phyloP scores from a whole-genome alignment of 805 yeast genomes.

The Cyberlindnera mississippiensis region DNA sequence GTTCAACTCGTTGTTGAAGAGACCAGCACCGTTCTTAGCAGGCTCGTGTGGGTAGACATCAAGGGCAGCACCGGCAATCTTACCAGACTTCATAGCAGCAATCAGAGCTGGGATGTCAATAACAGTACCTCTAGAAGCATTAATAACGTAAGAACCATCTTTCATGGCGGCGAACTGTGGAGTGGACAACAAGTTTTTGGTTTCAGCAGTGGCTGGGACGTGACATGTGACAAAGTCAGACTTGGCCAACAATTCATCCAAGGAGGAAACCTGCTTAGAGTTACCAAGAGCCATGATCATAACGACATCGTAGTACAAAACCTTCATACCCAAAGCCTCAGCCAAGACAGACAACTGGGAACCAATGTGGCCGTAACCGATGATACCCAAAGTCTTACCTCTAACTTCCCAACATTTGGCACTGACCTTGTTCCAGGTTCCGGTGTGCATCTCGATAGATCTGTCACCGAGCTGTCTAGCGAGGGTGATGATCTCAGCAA shows the following conservation, averaged over 20 bases:
- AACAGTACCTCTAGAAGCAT: conserved; percentile 97
- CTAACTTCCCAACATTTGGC: conserved; percentile 98
- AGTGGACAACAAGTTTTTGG: conserved; percentile 82
- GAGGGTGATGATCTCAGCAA: conserved; percentile 88
- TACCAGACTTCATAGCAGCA: conserved; percentile 87
- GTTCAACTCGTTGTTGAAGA: conserved; percentile 72
- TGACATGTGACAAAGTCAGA: conserved; percentile 92
- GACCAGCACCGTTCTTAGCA: conserved; percentile 86
- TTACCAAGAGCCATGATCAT: conserved; percentile 97
- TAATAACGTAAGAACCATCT: conserved; percentile 89
- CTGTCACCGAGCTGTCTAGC: conserved; percentile 98
- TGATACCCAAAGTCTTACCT: conserved; percentile 95
- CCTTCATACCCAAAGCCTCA: conserved; percentile 97
- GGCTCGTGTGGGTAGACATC: conserved; percentile 98
- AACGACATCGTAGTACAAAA: conserved; percentile 83
- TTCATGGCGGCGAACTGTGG: conserved; percentile 96
- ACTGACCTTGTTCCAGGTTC: conserved; percentile 96
- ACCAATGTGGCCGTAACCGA: conserved; percentile 98
- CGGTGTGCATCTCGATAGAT: conserved; percentile 91
- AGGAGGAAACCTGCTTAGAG: conserved; percentile 84
- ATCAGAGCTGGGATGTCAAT: conserved; percentile 93
- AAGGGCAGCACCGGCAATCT: conserved; percentile 94
- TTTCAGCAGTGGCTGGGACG: conserved; percentile 92
- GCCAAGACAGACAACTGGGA: conserved; percentile 95
- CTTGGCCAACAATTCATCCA: conserved; percentile 72